These are phyloP conservation scores for Lactarius sp. DNA, from an alignment of 768 basidiomycete genomes.

Conservation along the genomic window DNA sequence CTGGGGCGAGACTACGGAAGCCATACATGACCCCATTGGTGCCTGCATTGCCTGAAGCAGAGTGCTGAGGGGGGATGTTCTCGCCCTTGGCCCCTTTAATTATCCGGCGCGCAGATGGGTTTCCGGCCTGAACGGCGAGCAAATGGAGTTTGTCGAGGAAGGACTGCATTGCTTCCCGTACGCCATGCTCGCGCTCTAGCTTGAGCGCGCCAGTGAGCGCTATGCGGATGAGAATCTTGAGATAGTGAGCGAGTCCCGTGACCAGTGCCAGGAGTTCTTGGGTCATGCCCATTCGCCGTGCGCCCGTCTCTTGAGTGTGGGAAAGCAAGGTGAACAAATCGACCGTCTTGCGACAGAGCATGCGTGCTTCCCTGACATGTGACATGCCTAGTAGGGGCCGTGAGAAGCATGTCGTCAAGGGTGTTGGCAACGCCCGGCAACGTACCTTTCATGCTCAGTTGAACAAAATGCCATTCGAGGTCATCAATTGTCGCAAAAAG, in stretches of 20 bases:
- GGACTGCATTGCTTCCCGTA: constrained; percentile 76
- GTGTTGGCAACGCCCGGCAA: constrained; percentile 14
- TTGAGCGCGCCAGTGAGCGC: constrained; percentile 94
- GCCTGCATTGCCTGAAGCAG: constrained; percentile 53
- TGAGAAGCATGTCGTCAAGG: constrained; percentile 1
- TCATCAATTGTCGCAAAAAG: constrained; percentile 97
- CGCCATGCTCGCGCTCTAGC: constrained; percentile 85
- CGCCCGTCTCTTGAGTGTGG: constrained; percentile 89
- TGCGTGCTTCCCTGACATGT: constrained; percentile 95
- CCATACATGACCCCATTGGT: constrained; percentile 90
- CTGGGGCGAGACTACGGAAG: constrained; percentile 86
- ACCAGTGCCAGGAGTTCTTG: constrained; percentile 95
- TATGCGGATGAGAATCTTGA: constrained; percentile 98
- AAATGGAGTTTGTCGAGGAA: constrained; percentile 93
- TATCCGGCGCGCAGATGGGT: constrained; percentile 69
- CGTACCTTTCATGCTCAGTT: constrained; percentile 79
- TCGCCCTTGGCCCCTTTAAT: constrained; percentile 74
- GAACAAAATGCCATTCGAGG: constrained; percentile 81
- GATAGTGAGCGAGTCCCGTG: constrained; percentile 97
- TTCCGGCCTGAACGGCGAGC: constrained; percentile 80
- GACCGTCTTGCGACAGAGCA: constrained; percentile 98
- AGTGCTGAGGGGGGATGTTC: constrained; percentile 34
- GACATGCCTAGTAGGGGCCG: constrained; percentile 69
- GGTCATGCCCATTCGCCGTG: constrained; percentile 91
- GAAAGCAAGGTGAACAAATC: constrained; percentile 96